Conservation (phyloP, 768 basidiomycete species). For the Gloeophyllum trabeum region DNA sequence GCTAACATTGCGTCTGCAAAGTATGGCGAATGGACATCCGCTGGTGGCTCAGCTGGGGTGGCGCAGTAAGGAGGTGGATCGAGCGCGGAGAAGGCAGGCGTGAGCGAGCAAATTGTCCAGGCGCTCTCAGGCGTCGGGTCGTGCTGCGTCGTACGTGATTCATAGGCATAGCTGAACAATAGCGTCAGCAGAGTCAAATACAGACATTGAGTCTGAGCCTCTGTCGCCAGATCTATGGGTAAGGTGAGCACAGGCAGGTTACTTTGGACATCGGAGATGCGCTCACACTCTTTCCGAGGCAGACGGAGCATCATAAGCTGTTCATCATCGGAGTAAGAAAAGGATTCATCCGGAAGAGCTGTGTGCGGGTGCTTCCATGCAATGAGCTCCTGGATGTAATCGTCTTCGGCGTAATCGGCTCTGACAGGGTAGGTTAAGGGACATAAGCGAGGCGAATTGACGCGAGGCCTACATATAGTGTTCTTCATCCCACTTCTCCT, state of each 20-base stretch:
- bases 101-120: conserved; percentile 70
- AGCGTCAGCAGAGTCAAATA: conserved; percentile 62
- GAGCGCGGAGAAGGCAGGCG: conserved; percentile 74
- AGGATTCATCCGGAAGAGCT: conserved; percentile 15
- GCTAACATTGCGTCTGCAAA: conserved; percentile 35
- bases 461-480: conserved; percentile 58
- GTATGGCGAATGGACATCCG: conserved; percentile 1
- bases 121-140: conserved; percentile 85
- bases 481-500: conserved; percentile 75
- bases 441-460: background rate
- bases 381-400: conserved; percentile 61
- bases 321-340: conserved; percentile 63
- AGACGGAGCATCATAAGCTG: conserved; percentile 50
- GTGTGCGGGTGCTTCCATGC: conserved; percentile 55
- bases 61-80: conserved; percentile 56
- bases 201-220: conserved; percentile 43
- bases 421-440: conserved; percentile 23
- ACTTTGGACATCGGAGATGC: background rate
- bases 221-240: conserved; percentile 46
- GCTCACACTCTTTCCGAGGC: conserved; percentile 41
- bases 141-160: conserved; percentile 61
- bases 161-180: conserved; percentile 76
- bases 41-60: conserved; percentile 4
- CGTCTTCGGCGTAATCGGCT: conserved; percentile 74
- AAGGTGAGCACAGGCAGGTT: background rate